Conservation (phyloP, 73 alveolate genomes). For the Tetrahymena borealis region DNA sequence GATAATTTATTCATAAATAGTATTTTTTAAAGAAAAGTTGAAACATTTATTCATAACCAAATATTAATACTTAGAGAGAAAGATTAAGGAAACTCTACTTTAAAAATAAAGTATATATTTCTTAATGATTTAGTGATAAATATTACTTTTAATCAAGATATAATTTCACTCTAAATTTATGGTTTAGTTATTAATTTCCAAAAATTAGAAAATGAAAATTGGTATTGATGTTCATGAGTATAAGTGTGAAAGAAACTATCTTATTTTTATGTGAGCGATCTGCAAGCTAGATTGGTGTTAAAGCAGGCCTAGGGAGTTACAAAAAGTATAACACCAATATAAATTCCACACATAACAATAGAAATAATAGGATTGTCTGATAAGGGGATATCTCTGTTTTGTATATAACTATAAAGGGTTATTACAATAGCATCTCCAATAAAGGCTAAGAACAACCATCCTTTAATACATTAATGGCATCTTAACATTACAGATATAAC, state of each 20-base stretch:
- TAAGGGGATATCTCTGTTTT: neutral
- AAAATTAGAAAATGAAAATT: neutral
- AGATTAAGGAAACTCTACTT: too few relatives aligned
- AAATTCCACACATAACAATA: neutral
- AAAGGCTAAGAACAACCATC: neutral
- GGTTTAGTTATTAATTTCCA: neutral
- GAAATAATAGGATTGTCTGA: neutral
- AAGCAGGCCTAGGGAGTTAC: neutral
- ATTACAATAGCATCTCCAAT: neutral
- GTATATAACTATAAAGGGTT: neutral
- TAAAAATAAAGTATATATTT: too few relatives aligned
- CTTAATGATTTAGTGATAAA: too few relatives aligned
- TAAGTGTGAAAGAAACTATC: neutral
- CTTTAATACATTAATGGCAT: neutral
- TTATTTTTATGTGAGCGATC: neutral
- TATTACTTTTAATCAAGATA: too few relatives aligned
- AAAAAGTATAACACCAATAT: neutral
- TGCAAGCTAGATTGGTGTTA: neutral
- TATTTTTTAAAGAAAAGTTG: too few relatives aligned
- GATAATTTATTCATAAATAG: too few relatives aligned
- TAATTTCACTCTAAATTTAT: neutral
- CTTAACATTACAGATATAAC: neutral
- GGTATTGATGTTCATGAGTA: neutral
- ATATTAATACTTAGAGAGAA: too few relatives aligned
- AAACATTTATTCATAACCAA: too few relatives aligned